These are phyloP conservation scores for Terana coerulea DNA, from an alignment of 768 basidiomycete species.

Conservation along the genomic window DNA sequence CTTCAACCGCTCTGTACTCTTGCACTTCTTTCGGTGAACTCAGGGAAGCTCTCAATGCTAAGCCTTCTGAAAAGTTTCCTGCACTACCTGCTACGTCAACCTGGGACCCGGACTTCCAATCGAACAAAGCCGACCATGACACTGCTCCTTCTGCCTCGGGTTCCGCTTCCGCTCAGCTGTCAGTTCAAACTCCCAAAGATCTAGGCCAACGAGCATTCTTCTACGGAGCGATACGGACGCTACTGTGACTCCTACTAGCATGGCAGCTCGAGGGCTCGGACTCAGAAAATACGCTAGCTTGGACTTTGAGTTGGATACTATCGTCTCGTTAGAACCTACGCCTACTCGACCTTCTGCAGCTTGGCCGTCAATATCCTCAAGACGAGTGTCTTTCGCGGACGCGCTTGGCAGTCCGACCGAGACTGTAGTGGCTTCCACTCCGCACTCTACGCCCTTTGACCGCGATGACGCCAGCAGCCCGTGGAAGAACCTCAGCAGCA, in stretches of 20 bases:
- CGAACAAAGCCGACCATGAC: constrained; percentile 1
- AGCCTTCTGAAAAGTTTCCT: background rate
- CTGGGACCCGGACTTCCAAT: background rate
- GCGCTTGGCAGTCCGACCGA: background rate
- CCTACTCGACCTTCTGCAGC: no score
- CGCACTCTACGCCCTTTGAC: background rate
- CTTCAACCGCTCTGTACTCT: constrained; percentile 14
- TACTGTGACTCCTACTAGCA: background rate
- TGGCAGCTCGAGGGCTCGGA: constrained; percentile 15
- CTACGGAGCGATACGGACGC: background rate
- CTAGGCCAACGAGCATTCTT: constrained; percentile 1
- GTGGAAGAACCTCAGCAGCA: constrained; percentile 11
- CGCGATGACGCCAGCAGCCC: background rate
- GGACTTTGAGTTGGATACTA: constrained; percentile 24
- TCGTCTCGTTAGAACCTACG: constrained; percentile 13
- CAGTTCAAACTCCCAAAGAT: no score
- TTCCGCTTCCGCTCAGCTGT: no score
- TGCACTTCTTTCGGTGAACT: constrained; percentile 18
- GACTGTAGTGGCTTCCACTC: background rate
- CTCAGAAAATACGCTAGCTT: constrained; percentile 26
- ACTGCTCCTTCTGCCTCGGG: no score
- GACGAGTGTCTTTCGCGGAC: constrained; percentile 13
- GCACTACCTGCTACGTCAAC: background rate
- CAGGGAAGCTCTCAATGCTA: constrained; percentile 7
- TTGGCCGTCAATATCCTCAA: background rate